Conservation (phyloP, 768 basidiomycete species). For the Kwoniella mangroviensis region DNA sequence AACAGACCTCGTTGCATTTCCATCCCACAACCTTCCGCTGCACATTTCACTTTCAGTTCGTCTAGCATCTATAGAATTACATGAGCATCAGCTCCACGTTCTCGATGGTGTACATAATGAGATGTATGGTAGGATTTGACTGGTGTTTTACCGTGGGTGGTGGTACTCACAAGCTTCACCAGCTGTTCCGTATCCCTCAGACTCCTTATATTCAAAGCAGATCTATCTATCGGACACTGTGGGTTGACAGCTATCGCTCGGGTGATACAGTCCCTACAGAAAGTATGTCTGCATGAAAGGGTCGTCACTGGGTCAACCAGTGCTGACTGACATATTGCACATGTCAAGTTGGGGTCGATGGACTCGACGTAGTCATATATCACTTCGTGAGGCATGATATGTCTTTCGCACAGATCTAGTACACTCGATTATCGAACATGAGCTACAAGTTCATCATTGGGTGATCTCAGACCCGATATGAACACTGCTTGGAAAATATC, state of each 20-base stretch:
- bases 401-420: neutral
- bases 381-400: slow-evolving; percentile 26
- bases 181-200: slow-evolving; percentile 42
- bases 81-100: neutral
- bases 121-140: no score
- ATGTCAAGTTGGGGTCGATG: slow-evolving; percentile 48
- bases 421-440: no score
- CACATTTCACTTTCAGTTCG: slow-evolving; percentile 45
- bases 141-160: neutral
- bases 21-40: slow-evolving; percentile 36
- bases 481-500: no score
- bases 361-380: slow-evolving; percentile 50
- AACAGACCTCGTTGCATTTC: slow-evolving; percentile 45
- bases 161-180: slow-evolving; percentile 38
- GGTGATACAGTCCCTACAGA: slow-evolving; percentile 81
- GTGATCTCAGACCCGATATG: no score
- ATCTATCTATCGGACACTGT: slow-evolving; percentile 85
- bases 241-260: slow-evolving; percentile 69
- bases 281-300: slow-evolving; percentile 78
- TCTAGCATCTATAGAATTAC: slow-evolving; percentile 34
- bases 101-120: no score
- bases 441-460: no score
- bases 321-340: slow-evolving; percentile 51
- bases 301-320: slow-evolving; percentile 75
- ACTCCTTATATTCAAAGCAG: slow-evolving; percentile 61